Conservation (phyloP, 2,329 filamentous ascomycete species). For the Conoideocrella luteorostrata region DNA sequence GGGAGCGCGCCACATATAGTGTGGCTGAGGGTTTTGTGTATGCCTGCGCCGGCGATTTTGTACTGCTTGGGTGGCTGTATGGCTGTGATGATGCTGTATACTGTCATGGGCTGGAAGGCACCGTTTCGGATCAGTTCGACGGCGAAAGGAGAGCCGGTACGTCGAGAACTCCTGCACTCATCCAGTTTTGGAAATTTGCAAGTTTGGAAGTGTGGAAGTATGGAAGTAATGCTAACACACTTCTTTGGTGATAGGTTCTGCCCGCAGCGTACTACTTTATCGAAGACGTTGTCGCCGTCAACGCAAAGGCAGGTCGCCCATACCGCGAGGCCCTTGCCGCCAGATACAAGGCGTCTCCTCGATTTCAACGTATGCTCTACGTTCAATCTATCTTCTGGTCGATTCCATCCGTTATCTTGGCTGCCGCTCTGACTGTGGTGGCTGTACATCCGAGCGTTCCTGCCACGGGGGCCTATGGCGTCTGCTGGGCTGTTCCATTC, state of each 20-base stretch:
- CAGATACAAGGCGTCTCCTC: constrained; percentile 33
- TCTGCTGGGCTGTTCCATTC: constrained; percentile 35
- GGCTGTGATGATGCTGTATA: constrained; percentile 28
- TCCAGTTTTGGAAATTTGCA: no score
- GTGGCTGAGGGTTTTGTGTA: constrained; percentile 42
- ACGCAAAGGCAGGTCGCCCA: constrained; percentile 48
- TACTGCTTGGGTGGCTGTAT: constrained; percentile 39
- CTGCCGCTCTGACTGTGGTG: constrained; percentile 29
- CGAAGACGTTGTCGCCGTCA: constrained; percentile 62
- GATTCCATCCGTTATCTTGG: constrained; percentile 30
- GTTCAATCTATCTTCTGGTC: constrained; percentile 36
- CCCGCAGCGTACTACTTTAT: constrained; percentile 59
- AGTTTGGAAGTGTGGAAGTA: no score
- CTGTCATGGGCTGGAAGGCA: constrained; percentile 35
- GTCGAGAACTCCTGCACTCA: neutral
- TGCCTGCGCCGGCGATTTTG: constrained; percentile 45
- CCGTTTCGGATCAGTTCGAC: constrained; percentile 60
- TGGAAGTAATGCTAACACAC: neutral
- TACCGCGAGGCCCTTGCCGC: constrained; percentile 36
- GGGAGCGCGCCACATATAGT: constrained; percentile 45
- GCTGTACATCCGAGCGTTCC: constrained; percentile 28
- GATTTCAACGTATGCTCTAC: constrained; percentile 35
- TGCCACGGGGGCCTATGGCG: constrained; percentile 28
- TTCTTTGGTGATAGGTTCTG: constrained; percentile 35
- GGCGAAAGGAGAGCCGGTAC: constrained; percentile 43